These are phyloP conservation scores for Fraxinus sp. DNA, from an alignment of 305 asterid species.

Conservation along the genomic window DNA sequence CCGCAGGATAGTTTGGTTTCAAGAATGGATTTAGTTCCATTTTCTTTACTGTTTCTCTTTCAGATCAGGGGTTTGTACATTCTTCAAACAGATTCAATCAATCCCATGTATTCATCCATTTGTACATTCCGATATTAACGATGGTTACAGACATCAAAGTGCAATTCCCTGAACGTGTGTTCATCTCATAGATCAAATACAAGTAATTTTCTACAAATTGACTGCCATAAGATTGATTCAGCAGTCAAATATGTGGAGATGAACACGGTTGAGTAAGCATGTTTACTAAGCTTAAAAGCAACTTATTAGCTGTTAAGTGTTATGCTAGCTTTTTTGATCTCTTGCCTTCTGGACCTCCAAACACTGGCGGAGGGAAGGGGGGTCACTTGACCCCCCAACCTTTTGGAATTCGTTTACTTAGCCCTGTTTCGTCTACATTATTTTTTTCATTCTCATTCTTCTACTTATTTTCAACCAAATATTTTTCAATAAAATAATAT, in stretches of 20 bases:
- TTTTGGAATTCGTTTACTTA: too few relatives aligned
- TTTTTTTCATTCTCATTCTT: too few relatives aligned
- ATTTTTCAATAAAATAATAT: too few relatives aligned
- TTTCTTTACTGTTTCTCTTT: neutral
- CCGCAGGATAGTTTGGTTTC: conserved; percentile 2
- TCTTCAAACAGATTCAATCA: conserved; percentile 22
- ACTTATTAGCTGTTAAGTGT: neutral
- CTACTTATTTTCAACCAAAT: too few relatives aligned
- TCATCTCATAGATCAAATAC: neutral
- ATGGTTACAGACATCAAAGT: neutral
- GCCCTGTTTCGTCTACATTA: too few relatives aligned
- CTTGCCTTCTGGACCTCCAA: neutral
- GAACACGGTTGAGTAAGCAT: neutral
- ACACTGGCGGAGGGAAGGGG: too few relatives aligned
- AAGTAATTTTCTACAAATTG: neutral
- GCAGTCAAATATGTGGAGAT: neutral
- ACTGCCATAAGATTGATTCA: neutral
- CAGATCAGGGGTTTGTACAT: conserved; percentile 30
- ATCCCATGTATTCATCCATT: neutral
- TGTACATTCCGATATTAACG: neutral
- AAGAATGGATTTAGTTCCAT: conserved; percentile 6
- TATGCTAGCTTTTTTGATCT: neutral
- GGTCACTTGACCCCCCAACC: too few relatives aligned
- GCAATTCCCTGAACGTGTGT: neutral
- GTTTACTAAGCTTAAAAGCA: neutral